Evolutionary conservation across 495 filamentous ascomycete species (phyloP).

Genomic region (Tetracladium setigerum): DNA sequence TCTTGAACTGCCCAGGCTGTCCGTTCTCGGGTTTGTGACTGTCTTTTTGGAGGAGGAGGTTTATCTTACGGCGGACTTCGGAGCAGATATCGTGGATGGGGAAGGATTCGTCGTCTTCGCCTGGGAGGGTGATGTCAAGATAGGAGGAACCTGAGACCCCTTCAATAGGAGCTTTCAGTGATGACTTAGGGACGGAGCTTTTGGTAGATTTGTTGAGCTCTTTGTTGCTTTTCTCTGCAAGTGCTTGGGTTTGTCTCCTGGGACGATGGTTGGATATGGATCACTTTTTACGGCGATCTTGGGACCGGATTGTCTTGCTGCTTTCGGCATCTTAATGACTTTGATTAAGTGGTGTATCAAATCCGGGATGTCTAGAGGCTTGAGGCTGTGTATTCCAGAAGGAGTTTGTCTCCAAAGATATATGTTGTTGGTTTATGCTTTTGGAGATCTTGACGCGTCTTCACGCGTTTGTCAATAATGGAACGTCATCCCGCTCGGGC

Average conservation of each 20-base stretch:
- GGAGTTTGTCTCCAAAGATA: too few species aligned
- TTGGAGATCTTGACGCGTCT: too few species aligned
- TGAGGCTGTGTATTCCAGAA: too few species aligned
- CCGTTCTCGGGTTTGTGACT: slow-evolving; percentile 24
- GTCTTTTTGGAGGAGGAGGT: slow-evolving; percentile 36
- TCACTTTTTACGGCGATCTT: too few species aligned
- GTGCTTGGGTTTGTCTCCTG: neutral
- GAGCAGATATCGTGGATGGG: slow-evolving; percentile 48
- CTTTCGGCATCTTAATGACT: slow-evolving; percentile 8
- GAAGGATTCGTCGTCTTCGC: slow-evolving; percentile 34
- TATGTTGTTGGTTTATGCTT: too few species aligned
- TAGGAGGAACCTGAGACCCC: neutral
- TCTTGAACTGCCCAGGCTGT: neutral
- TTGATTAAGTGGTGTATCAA: too few species aligned
- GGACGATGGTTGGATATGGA: slow-evolving; percentile 1
- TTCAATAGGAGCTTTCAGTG: neutral
- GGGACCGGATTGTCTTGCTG: neutral
- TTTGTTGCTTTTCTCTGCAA: neutral
- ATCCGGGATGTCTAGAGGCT: too few species aligned
- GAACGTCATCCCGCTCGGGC: too few species aligned
- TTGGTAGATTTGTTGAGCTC: neutral
- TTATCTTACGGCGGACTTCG: slow-evolving; percentile 47
- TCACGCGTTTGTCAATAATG: too few species aligned
- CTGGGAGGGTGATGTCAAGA: slow-evolving; percentile 25
- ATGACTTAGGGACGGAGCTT: neutral